Evolutionary conservation across 2,329 filamentous ascomycete species (phyloP), one percentile per base, ranked within the genome.

Genomic region (Xenoacremonium recifei): DNA sequence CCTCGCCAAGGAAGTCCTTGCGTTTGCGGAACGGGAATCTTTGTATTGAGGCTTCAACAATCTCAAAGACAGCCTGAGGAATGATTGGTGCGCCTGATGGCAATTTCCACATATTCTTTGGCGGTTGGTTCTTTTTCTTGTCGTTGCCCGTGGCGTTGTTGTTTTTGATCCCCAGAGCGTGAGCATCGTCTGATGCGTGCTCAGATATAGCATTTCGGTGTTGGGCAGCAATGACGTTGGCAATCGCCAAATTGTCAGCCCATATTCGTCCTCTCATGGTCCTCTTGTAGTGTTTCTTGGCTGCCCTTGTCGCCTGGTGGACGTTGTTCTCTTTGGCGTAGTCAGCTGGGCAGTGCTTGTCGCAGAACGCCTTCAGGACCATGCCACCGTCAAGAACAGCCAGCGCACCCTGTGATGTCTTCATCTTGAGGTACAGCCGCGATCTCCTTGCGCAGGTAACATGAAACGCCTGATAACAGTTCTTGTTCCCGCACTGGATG

Each of bases 401-500:
- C 21, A 88, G 76, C 11, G 82, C 83, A 37, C 88, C 87, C 49
- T 92, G 87, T 40, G 82, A 87, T 37, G 91, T 90, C 69, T 97
- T 99, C 93, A 99, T 99, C 67, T 92, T 92, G 51, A 99, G 73
- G 60, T 89, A 97, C 1, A 99, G 76, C 49, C 85, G 84, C 35
- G 91, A 90, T 56, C 88, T 82, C 41, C 93, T 82, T 18, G 93
- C 93, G 63, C 93, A 99, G 5, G 93, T 97, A 40, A 96, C 90
- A 66, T 99, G 93, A 64, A 99, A 99, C 7, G 93, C 93, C 59
- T 92, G 85, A 61, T 95, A 99, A 66, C 93, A 99, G 48, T 86
- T 89, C 67, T 96, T 97, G 71, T 97, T 96, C 47, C 91, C 89
- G 66, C 93, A 99, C 65, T 99, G 93, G 47, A 99, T 96, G 65